Evolutionary conservation across 176 grass and related monocot genomes (phyloP).

Genomic region (Ananas comosus): DNA sequence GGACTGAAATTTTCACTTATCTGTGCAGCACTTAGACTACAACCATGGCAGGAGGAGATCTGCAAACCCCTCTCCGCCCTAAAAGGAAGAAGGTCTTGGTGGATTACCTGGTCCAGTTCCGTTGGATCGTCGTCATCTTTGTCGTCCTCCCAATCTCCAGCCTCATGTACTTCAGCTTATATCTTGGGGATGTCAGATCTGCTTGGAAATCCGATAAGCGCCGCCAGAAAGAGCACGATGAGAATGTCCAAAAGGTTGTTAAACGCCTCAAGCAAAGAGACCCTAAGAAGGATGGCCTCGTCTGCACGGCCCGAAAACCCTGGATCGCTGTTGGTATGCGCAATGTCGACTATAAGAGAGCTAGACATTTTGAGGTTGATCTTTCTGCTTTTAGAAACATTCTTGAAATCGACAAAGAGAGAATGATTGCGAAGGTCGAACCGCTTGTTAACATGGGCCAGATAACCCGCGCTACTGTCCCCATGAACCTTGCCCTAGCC

Average conservation of each 20-base stretch:
- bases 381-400: constrained; percentile 78
- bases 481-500: constrained; percentile 69
- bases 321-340: constrained; percentile 90
- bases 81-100: constrained; percentile 71
- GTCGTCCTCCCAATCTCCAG: constrained; percentile 60
- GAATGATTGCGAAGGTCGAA: constrained; percentile 73
- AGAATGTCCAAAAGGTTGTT: constrained; percentile 71
- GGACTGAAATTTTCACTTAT: neutral
- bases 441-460: constrained; percentile 96
- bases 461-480: constrained; percentile 62
- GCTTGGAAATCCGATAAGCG: constrained; percentile 68
- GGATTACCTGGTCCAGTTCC: constrained; percentile 73
- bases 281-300: constrained; percentile 82
- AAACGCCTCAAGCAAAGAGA: constrained; percentile 80
- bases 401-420: constrained; percentile 71
- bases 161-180: constrained; percentile 64
- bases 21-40: constrained; percentile 21
- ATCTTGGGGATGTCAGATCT: constrained; percentile 53
- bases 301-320: constrained; percentile 88
- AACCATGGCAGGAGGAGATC: constrained; percentile 47
- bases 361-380: constrained; percentile 83
- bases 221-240: constrained; percentile 63
- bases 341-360: constrained; percentile 89
- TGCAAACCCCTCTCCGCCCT: constrained; percentile 39
- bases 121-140: constrained; percentile 83